Evolutionary conservation across 176 grass and related monocot genomes (phyloP).

Genomic region (Poa annua): DNA sequence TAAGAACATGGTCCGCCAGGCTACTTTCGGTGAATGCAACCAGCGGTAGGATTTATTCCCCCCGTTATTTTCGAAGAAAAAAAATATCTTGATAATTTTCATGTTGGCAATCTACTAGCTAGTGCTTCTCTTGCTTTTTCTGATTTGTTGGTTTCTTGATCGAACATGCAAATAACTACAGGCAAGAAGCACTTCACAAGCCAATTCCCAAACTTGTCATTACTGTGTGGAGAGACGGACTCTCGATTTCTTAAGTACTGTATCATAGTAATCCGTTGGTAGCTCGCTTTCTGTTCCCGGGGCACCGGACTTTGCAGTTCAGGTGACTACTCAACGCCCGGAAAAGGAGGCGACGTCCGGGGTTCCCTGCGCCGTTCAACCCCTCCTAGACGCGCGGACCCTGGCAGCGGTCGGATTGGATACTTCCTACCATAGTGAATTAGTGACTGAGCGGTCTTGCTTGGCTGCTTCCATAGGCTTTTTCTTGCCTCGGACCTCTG

Average conservation of each 20-base stretch:
- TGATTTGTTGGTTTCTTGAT: neutral
- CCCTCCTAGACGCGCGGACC: neutral
- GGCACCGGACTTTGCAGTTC: neutral
- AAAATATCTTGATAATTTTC: neutral
- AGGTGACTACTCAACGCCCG: constrained; percentile 4
- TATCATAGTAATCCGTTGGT: too few relatives aligned
- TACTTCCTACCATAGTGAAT: neutral
- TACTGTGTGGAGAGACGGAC: neutral
- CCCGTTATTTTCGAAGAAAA: too few relatives aligned
- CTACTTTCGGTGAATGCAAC: too few relatives aligned
- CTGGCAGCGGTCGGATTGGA: neutral
- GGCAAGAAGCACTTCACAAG: neutral
- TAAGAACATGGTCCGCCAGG: too few relatives aligned
- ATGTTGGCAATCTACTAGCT: neutral
- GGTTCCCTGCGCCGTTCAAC: neutral
- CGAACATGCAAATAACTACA: neutral
- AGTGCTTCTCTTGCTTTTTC: neutral
- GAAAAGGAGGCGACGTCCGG: neutral
- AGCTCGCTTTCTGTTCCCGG: too few relatives aligned
- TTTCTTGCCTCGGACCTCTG: neutral
- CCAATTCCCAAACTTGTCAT: neutral
- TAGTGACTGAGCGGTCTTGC: neutral
- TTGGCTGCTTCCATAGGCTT: neutral
- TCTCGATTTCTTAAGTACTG: too few relatives aligned
- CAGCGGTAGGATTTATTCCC: too few relatives aligned